Evolutionary conservation across 179 eudicot genomes (phyloP).

Genomic region (Spinacia oleracea): DNA sequence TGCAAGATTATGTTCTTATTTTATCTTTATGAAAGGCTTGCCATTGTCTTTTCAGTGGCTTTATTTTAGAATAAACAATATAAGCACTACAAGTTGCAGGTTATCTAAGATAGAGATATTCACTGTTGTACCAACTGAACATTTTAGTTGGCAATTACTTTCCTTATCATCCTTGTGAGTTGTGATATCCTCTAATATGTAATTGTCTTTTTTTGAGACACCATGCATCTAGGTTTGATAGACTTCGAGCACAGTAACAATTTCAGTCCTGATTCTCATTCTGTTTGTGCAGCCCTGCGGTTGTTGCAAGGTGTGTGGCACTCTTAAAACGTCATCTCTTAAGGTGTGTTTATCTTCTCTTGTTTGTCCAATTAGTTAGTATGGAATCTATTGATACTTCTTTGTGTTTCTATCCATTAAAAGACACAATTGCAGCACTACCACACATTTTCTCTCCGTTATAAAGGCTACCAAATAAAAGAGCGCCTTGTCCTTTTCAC

Average conservation of each 20-base stretch:
- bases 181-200: background rate
- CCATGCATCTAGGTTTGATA: slow-evolving; percentile 6
- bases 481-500: background rate
- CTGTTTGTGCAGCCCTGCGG: slow-evolving; percentile 81
- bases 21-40: background rate
- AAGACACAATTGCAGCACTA: background rate
- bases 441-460: background rate
- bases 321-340: slow-evolving; percentile 82
- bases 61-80: background rate
- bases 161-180: background rate
- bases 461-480: background rate
- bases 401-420: background rate
- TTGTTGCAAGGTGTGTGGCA: slow-evolving; percentile 88
- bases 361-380: slow-evolving; percentile 7
- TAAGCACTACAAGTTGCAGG: background rate
- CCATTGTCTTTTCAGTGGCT: background rate
- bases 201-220: background rate
- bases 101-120: background rate
- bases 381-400: background rate
- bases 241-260: slow-evolving; percentile 13
- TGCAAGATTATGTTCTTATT: background rate
- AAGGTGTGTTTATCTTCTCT: slow-evolving; percentile 49
- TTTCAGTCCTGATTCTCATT: slow-evolving; percentile 24
- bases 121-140: background rate
- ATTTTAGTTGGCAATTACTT: background rate